phyloP scores from a whole-genome alignment of 2,329 filamentous ascomycete genomes.

The Neonectria sp. region DNA sequence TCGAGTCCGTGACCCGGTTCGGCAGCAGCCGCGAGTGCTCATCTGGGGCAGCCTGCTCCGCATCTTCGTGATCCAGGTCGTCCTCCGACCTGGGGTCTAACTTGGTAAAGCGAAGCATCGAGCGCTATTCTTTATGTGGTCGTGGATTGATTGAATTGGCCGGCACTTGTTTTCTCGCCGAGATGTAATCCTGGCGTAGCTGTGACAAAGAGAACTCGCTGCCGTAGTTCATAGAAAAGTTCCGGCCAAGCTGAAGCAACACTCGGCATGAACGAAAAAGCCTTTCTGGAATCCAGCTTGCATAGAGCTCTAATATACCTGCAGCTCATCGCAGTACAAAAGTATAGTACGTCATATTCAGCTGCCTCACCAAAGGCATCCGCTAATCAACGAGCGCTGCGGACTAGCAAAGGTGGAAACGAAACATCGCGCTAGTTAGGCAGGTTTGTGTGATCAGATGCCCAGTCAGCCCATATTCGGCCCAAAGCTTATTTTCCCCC shows the following conservation, averaged over 20 bases:
- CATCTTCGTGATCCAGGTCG: conserved; percentile 44
- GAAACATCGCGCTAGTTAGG: conserved; percentile 26
- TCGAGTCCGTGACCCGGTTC: conserved; percentile 70
- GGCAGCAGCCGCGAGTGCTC: conserved; percentile 79
- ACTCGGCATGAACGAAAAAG: conserved; percentile 11
- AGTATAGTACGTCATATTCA: conserved; percentile 47
- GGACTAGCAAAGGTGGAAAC: conserved; percentile 25
- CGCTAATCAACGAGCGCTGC: conserved; percentile 36
- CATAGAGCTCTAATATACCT: conserved; percentile 25
- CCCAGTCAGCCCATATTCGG: neutral
- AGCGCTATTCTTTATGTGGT: neutral
- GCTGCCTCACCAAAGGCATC: conserved; percentile 24
- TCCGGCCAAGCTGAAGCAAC: neutral
- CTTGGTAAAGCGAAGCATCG: conserved; percentile 54
- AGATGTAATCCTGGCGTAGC: no score
- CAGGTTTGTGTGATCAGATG: conserved; percentile 23
- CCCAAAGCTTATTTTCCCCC: conserved; percentile 1
- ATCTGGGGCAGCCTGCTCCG: conserved; percentile 54
- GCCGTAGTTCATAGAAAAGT: neutral
- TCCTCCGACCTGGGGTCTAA: conserved; percentile 41
- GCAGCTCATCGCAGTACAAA: conserved; percentile 28
- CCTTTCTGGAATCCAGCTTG: neutral
- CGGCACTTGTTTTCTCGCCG: neutral
- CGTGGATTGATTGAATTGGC: neutral
- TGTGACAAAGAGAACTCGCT: neutral